These are phyloP conservation scores for Serendipita vermifera DNA, from an alignment of 768 basidiomycete species.

Conservation along the genomic window DNA sequence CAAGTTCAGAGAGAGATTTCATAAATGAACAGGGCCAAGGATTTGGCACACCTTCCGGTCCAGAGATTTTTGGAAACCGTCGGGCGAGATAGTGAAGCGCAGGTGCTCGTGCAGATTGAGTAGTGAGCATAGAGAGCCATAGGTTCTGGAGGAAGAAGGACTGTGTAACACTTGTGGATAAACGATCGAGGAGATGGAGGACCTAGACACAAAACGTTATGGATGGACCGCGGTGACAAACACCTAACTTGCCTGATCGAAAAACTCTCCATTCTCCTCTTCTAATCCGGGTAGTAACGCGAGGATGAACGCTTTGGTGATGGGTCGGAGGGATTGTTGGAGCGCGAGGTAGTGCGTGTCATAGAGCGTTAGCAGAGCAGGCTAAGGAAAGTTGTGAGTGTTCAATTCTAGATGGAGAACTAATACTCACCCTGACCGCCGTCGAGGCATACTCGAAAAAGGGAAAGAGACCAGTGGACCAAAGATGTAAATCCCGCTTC, in stretches of 20 bases:
- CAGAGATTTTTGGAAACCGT: conserved; percentile 55
- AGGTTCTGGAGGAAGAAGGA: conserved; percentile 93
- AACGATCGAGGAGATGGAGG: conserved; percentile 58
- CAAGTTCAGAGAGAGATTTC: conserved; percentile 7
- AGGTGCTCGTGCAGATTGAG: conserved; percentile 70
- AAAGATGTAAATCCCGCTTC: conserved; percentile 71
- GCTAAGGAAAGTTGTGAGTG: conserved; percentile 33
- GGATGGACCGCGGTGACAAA: background rate
- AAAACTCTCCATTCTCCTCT: conserved; percentile 95
- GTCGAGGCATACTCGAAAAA: conserved; percentile 99
- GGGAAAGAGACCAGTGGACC: conserved; percentile 93
- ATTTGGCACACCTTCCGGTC: conserved; percentile 48
- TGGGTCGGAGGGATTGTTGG: conserved; percentile 63
- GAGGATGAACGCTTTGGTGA: conserved; percentile 90
- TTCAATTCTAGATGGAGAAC: background rate
- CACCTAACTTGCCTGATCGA: conserved; percentile 58
- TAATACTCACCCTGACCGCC: conserved; percentile 65
- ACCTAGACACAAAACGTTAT: conserved; percentile 36
- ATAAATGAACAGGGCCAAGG: background rate
- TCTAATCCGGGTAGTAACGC: conserved; percentile 90
- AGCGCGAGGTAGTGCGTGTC: conserved; percentile 86
- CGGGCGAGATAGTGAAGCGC: conserved; percentile 79
- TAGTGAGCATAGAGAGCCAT: conserved; percentile 87
- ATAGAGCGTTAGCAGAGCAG: conserved; percentile 79
- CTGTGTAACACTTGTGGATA: conserved; percentile 72